phyloP scores from a whole-genome alignment of 78 protist genomes.

The Emiliania huxleyi region DNA sequence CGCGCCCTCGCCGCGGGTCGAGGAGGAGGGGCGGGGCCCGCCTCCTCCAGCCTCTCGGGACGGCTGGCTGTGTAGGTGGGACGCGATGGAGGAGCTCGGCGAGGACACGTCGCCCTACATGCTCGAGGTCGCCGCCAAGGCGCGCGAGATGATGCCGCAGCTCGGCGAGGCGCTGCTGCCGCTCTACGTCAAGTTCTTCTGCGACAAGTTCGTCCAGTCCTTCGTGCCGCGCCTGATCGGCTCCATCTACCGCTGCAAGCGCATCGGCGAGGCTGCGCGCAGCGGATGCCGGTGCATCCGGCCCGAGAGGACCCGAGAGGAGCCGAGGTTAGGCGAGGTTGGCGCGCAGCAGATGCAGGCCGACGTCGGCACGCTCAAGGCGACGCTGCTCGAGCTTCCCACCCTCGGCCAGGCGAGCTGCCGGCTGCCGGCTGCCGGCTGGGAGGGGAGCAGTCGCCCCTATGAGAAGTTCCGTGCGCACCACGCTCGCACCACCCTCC shows the following conservation, averaged over 20 bases:
- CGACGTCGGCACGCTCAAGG: constrained; percentile 25
- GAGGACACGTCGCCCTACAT: not conserved
- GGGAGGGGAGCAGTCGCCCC: too few species aligned
- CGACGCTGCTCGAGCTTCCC: not conserved
- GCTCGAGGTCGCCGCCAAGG: not conserved
- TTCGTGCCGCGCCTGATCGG: not conserved
- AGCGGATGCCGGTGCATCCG: not conserved
- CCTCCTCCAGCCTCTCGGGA: not conserved
- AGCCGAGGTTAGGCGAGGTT: too few species aligned
- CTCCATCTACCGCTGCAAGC: not conserved
- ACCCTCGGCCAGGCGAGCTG: not conserved
- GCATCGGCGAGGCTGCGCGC: not conserved
- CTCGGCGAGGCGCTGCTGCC: not conserved
- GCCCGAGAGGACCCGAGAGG: too few species aligned
- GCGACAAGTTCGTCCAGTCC: constrained; percentile 20
- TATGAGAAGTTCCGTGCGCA: not conserved
- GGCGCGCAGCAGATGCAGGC: constrained; percentile 32
- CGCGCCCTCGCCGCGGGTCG: not conserved
- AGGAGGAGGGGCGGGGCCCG: not conserved
- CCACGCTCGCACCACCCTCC: not conserved
- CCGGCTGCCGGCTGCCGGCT: too few species aligned
- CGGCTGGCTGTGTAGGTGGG: too few species aligned
- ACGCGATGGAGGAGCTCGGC: not conserved
- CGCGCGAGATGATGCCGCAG: not conserved
- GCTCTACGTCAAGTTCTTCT: not conserved